phyloP scores from a whole-genome alignment of 495 filamentous ascomycete species.

The Cairneyella variabilis region DNA sequence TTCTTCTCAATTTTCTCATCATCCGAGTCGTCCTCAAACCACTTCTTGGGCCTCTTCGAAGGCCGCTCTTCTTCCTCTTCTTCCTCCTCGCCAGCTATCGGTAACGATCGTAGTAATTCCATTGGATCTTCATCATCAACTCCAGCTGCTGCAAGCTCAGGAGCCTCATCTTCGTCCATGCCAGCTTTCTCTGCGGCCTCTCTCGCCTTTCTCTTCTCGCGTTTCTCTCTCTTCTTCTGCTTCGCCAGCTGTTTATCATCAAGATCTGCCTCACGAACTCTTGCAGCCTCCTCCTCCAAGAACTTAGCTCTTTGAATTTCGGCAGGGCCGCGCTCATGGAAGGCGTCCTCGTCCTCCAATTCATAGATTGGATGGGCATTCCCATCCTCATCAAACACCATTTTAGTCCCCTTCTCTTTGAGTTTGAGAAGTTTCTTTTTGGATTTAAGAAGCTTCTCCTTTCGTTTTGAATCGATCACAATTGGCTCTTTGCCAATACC shows the following conservation, averaged over 20 bases:
- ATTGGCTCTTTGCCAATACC: constrained; percentile 58
- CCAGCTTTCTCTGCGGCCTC: constrained; percentile 50
- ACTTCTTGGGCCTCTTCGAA: constrained; percentile 45
- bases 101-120: constrained; percentile 45
- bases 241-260: constrained; percentile 76
- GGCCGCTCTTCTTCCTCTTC: constrained; percentile 33
- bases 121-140: constrained; percentile 42
- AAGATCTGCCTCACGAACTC: constrained; percentile 73
- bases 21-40: constrained; percentile 43
- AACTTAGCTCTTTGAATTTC: constrained; percentile 73
- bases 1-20: constrained; percentile 41
- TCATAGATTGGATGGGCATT: constrained; percentile 80
- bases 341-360: constrained; percentile 76
- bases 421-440: constrained; percentile 91
- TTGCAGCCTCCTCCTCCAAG: constrained; percentile 64
- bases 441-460: constrained; percentile 86
- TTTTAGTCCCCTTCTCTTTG: constrained; percentile 76
- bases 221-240: constrained; percentile 80
- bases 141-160: constrained; percentile 35
- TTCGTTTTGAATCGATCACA: constrained; percentile 85
- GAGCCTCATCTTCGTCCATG: constrained; percentile 37
- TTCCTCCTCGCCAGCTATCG: constrained; percentile 34
- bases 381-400: constrained; percentile 92
- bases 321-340: constrained; percentile 67
- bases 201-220: constrained; percentile 75